These are phyloP conservation scores for Prunus dulcis DNA, from an alignment of 306 rosid genomes.

Conservation along the genomic window DNA sequence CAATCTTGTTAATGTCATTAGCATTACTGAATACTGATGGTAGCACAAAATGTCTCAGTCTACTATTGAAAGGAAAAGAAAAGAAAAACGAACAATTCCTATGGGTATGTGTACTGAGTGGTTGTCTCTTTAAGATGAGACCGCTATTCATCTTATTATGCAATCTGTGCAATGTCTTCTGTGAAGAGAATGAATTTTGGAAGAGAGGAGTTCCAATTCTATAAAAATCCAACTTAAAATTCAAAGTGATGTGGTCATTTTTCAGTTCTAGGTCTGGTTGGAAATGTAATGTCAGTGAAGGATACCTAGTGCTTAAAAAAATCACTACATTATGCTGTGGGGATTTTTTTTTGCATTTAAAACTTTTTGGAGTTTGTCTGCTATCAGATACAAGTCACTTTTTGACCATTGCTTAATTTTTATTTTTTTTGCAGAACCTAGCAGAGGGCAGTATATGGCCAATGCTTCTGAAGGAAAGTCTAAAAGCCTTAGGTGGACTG, in stretches of 20 bases:
- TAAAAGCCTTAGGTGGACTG: constrained; percentile 91
- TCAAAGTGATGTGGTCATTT: neutral
- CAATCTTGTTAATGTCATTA: neutral
- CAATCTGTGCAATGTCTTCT: neutral
- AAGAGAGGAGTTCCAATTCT: neutral
- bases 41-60: neutral
- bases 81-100: neutral
- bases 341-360: neutral
- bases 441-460: constrained; percentile 87
- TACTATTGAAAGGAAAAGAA: neutral
- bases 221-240: neutral
- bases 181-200: neutral
- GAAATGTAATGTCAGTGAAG: neutral
- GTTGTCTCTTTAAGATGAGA: neutral
- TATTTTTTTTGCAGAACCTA: constrained; percentile 53
- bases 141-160: neutral
- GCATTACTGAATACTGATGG: neutral
- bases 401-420: constrained; percentile 13
- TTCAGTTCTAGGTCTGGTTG: neutral
- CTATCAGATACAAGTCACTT: constrained; percentile 1
- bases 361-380: neutral
- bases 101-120: neutral
- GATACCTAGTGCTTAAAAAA: neutral
- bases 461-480: constrained; percentile 90
- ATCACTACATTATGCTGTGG: neutral